Conservation (phyloP, 2,329 filamentous ascomycete species). For the Tolypocladium ovalisporum region DNA sequence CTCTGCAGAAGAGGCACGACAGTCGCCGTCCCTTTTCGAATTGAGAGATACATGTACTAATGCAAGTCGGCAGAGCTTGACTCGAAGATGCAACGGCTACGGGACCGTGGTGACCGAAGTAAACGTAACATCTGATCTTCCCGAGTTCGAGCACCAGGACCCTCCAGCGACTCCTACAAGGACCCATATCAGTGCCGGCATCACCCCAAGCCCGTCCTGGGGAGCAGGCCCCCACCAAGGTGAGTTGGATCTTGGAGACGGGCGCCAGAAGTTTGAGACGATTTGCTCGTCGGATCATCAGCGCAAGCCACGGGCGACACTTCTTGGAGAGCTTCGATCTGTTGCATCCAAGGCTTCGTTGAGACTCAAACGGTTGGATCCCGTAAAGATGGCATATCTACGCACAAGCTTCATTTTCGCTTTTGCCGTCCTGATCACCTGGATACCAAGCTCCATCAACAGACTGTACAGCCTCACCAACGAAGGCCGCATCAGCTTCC, state of each 20-base stretch:
- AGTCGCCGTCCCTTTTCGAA: not conserved
- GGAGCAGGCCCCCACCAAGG: not conserved
- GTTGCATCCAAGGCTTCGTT: constrained; percentile 17
- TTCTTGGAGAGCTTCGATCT: constrained; percentile 12
- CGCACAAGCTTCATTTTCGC: constrained; percentile 51
- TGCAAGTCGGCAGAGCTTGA: constrained; percentile 12
- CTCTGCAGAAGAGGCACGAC: constrained; percentile 23
- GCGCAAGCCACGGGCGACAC: constrained; percentile 3
- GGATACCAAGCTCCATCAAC: constrained; percentile 61
- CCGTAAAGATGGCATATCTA: constrained; percentile 48
- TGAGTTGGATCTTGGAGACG: constrained; percentile 4
- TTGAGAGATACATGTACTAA: constrained; percentile 6
- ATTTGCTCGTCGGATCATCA: constrained; percentile 15
- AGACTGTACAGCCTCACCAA: constrained; percentile 56
- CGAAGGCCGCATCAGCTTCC: constrained; percentile 39
- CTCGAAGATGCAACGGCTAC: constrained; percentile 23
- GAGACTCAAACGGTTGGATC: constrained; percentile 30
- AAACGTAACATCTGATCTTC: constrained; percentile 25
- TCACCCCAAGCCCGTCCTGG: not conserved
- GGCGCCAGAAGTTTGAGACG: constrained; percentile 16
- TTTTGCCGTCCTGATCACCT: constrained; percentile 47
- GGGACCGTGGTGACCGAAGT: constrained; percentile 40
- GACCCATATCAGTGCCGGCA: constrained; percentile 1
- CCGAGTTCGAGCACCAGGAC: constrained; percentile 4
- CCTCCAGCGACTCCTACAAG: constrained; percentile 6